Conservation (phyloP, 371 early-diverging fungal genomes). For the Choanephora cucurbitarum region DNA sequence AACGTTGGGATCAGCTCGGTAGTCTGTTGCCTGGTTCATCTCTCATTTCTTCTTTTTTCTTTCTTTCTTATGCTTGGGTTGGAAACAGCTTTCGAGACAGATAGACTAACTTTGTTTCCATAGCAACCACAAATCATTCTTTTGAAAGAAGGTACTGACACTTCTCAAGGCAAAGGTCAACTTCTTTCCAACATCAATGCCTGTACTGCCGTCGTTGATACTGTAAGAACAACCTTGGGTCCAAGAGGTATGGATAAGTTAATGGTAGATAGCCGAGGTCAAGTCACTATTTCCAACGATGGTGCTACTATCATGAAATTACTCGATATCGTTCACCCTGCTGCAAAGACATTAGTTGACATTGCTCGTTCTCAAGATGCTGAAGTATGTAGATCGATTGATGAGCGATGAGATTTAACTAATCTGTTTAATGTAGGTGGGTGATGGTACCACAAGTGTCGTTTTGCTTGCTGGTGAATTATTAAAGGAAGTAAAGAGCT, state of each 20-base stretch:
- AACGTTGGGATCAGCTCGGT: neutral
- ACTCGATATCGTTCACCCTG: conserved; percentile 99
- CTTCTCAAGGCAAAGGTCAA: conserved; percentile 98
- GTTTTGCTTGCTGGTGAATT: conserved; percentile 98
- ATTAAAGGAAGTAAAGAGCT: conserved; percentile 90
- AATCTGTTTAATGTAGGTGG: conserved; percentile 60
- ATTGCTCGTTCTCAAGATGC: conserved; percentile 99
- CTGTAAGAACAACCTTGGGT: conserved; percentile 97
- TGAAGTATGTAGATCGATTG: conserved; percentile 88
- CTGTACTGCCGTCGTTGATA: conserved; percentile 94
- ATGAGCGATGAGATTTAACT: neutral
- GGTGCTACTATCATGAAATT: conserved; percentile 99
- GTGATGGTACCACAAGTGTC: conserved; percentile 99
- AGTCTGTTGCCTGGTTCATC: no score
- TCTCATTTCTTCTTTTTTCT: neutral
- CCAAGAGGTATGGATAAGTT: conserved; percentile 99
- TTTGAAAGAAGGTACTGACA: conserved; percentile 98
- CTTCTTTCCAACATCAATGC: conserved; percentile 98
- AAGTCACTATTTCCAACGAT: conserved; percentile 99
- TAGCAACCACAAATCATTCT: conserved; percentile 98
- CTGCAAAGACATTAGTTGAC: conserved; percentile 97
- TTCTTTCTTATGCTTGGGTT: no score
- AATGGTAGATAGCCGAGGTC: conserved; percentile 92
- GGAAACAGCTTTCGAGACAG: neutral
- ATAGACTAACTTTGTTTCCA: conserved; percentile 1